phyloP scores from a whole-genome alignment of 305 asterid species.

The Petunia hybrid region DNA sequence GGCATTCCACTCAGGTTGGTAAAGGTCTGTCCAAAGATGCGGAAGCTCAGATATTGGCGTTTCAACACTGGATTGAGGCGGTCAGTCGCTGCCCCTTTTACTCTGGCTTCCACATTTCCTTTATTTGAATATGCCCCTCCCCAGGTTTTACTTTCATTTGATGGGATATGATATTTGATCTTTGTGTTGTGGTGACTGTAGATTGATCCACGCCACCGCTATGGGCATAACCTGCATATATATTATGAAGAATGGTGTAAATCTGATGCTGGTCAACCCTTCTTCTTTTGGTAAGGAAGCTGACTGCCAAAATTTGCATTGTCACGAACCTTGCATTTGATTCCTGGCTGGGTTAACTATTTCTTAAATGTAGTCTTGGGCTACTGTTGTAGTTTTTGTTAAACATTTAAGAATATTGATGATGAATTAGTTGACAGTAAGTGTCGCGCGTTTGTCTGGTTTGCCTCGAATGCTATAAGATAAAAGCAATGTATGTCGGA shows the following conservation, averaged over 20 bases:
- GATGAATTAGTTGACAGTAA: background rate
- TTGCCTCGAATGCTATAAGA: background rate
- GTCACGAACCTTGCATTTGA: background rate
- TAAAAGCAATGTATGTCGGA: background rate
- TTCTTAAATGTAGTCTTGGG: background rate
- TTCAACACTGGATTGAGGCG: conserved; percentile 96
- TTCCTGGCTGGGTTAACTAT: background rate
- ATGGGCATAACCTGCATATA: conserved; percentile 83
- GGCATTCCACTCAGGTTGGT: conserved; percentile 66
- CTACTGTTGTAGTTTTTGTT: background rate
- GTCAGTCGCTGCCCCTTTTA: conserved; percentile 51
- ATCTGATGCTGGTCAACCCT: conserved; percentile 86
- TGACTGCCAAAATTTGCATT: background rate
- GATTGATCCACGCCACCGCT: conserved; percentile 97
- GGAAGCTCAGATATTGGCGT: conserved; percentile 83
- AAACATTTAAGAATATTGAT: background rate
- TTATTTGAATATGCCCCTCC: background rate
- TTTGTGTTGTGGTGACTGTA: conserved; percentile 30
- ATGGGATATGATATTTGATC: conserved; percentile 22
- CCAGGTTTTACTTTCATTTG: background rate
- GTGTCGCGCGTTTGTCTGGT: background rate
- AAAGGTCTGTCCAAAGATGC: conserved; percentile 76
- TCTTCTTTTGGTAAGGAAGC: conserved; percentile 84
- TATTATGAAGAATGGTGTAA: conserved; percentile 90
- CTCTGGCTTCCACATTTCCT: background rate